These are phyloP conservation scores for Debaryomycetaceae sp. DNA, from an alignment of 1,139 yeast species.

Conservation along the genomic window DNA sequence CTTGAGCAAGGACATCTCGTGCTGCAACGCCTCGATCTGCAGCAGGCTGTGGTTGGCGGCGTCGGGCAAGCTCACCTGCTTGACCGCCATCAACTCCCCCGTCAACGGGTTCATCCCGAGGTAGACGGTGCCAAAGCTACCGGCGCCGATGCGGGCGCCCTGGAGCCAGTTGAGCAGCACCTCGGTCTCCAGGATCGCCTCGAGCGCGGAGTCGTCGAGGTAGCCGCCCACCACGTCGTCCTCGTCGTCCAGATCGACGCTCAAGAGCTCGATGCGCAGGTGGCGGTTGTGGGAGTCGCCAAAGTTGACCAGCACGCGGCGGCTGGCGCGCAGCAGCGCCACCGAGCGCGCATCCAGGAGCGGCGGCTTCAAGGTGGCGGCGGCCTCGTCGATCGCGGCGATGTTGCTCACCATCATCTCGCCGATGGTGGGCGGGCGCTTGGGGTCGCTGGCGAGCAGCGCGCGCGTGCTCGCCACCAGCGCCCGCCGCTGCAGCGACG, in stretches of 20 bases:
- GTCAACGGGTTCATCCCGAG: constrained; percentile 88
- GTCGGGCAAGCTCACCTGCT: constrained; percentile 74
- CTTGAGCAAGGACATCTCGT: constrained; percentile 75
- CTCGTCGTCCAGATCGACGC: constrained; percentile 39
- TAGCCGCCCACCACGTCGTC: constrained; percentile 23
- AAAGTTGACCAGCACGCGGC: constrained; percentile 27
- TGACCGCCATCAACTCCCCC: constrained; percentile 96
- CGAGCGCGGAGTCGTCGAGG: constrained; percentile 12
- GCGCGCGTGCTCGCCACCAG: constrained; percentile 6
- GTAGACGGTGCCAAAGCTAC: constrained; percentile 91
- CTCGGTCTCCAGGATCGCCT: constrained; percentile 2
- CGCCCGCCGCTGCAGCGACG: constrained; percentile 4
- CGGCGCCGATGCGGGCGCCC: constrained; percentile 92
- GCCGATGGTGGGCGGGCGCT: constrained; percentile 40
- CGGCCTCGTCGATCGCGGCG: constrained; percentile 57
- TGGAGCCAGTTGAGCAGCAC: constrained; percentile 66
- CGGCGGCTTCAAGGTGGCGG: constrained; percentile 14
- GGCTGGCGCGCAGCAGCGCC: constrained; percentile 13
- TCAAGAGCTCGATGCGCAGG: constrained; percentile 48
- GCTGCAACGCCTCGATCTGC: constrained; percentile 80
- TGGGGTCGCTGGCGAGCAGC: constrained; percentile 6
- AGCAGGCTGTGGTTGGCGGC: constrained; percentile 37
- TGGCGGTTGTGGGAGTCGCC: constrained; percentile 27
- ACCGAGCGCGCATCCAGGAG: neutral
- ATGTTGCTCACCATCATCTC: constrained; percentile 61